Evolutionary conservation across 805 yeast genomes (phyloP).

Genomic region (Starmerella floricola): DNA sequence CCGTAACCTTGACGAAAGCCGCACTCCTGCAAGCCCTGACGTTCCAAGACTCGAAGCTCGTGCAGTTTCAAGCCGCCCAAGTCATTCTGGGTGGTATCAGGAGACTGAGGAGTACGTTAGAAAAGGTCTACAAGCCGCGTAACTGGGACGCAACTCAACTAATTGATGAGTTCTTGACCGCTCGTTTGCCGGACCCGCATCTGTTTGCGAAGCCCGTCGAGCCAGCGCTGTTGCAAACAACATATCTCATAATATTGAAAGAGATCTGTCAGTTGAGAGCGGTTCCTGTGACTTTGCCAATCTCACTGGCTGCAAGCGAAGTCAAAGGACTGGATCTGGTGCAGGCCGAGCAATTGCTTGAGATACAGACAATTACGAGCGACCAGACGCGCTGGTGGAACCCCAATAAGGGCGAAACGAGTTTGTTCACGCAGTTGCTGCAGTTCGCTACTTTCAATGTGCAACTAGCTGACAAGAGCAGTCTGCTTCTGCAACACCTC

Average conservation of each 20-base stretch:
- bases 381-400: conserved; percentile 73
- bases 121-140: conserved; percentile 28
- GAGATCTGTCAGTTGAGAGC: conserved; percentile 13
- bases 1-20: conserved; percentile 48
- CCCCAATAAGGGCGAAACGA: conserved; percentile 35
- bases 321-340: conserved; percentile 22
- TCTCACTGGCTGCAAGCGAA: conserved; percentile 10
- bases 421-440: conserved; percentile 57
- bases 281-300: conserved; percentile 1
- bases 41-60: conserved; percentile 36
- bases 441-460: conserved; percentile 36
- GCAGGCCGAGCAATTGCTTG: conserved; percentile 37
- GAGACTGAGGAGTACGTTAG: conserved; percentile 38
- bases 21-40: conserved; percentile 48
- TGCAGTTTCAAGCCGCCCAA: conserved; percentile 55
- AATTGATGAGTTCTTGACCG: conserved; percentile 25
- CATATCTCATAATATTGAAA: conserved; percentile 9
- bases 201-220: conserved; percentile 11
- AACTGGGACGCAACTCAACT: conserved; percentile 33
- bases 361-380: conserved; percentile 43
- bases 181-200: conserved; percentile 28
- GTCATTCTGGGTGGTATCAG: conserved; percentile 42
- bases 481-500: conserved; percentile 39
- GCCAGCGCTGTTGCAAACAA: conserved; percentile 15
- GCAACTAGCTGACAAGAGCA: conserved; percentile 35